Base-by-base conservation (phyloP, 176 grass and related monocot species). In the Elaeis guineensis region DNA sequence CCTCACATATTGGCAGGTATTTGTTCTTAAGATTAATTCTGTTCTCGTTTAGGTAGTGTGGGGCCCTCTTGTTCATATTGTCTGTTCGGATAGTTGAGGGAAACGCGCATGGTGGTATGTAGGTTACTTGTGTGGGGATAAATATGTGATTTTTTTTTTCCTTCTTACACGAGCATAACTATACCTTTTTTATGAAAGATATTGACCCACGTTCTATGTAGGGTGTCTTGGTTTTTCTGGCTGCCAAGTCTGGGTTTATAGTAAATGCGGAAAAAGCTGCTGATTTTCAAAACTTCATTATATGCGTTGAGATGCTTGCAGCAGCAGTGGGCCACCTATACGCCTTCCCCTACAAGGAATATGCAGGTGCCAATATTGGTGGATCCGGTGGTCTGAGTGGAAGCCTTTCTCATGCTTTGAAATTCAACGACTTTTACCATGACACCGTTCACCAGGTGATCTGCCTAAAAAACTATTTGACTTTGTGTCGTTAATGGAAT, bases 1-100 rank as follows among this genome's bases (percentile, higher is more conserved):
- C 75, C 80, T 98, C 80, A 98, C 93, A 21, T 98, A 98, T 76
- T 98, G 87, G 93, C 93, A 98, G 87, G 93, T 98, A 86, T 58
- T 55, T 63, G 51, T 17, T 5, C 39, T 72, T 15, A 3, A 23
- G 11, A 12, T 44, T 29, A 17, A 59, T 60, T 14, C 9, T 50
- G 2, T 50, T 12, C 19, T 50, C 15, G 9, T 39, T 26, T 51
- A 44, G 8, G 11, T 44, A 12, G 35, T 44, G 35, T 44, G 35
- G 3, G 35, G 35, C 35, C 53, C 26, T 25, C 55, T 55, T 39
- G 9, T n/a, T 24, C 30, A 30, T 51, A n/a, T 26, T 32, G 15
- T 62, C 30, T 51, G 14, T 44, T 44, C 35, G 14, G 35, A 44
- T 44, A 12, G 35, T 12, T 44, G 35, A 44, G 35, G 9, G 35